phyloP scores from a whole-genome alignment of 2,329 filamentous ascomycete species.

The Fusarium sp. region DNA sequence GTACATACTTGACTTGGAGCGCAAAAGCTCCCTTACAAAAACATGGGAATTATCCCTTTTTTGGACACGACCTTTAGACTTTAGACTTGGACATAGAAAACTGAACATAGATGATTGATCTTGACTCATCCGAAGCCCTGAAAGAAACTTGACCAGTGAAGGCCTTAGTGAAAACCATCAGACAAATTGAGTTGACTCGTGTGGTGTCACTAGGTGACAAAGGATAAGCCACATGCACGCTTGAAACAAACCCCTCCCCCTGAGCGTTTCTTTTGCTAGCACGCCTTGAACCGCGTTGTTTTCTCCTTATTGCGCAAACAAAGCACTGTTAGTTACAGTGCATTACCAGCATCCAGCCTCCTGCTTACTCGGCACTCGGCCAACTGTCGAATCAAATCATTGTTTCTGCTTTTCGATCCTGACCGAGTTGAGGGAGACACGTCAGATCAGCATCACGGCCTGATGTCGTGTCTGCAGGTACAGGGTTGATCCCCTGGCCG shows the following conservation, averaged over 20 bases:
- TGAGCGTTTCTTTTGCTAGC: slow-evolving; percentile 5
- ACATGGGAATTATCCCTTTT: slow-evolving; percentile 7
- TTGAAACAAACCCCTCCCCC: slow-evolving; percentile 17
- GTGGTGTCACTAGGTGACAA: slow-evolving; percentile 5
- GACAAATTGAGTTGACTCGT: neutral
- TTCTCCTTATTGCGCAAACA: neutral
- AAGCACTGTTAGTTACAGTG: neutral
- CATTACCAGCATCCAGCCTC: slow-evolving; percentile 1
- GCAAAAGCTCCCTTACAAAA: slow-evolving; percentile 23
- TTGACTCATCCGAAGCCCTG: neutral
- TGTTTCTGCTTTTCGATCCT: neutral
- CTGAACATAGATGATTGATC: slow-evolving; percentile 29
- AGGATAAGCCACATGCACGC: slow-evolving; percentile 20
- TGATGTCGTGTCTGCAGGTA: slow-evolving; percentile 23
- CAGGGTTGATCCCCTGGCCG: slow-evolving; percentile 24
- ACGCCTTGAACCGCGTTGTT: neutral
- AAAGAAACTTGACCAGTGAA: neutral
- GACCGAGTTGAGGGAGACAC: slow-evolving; percentile 20
- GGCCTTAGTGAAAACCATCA: too few relatives aligned
- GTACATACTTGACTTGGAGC: slow-evolving; percentile 42
- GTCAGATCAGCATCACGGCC: slow-evolving; percentile 36
- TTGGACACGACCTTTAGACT: slow-evolving; percentile 27
- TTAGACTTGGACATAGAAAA: slow-evolving; percentile 24
- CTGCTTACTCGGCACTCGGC: neutral
- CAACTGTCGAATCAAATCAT: neutral